Base-by-base conservation (phyloP, 1,139 yeast genomes). In the Kluyveromyces marxianus region DNA sequence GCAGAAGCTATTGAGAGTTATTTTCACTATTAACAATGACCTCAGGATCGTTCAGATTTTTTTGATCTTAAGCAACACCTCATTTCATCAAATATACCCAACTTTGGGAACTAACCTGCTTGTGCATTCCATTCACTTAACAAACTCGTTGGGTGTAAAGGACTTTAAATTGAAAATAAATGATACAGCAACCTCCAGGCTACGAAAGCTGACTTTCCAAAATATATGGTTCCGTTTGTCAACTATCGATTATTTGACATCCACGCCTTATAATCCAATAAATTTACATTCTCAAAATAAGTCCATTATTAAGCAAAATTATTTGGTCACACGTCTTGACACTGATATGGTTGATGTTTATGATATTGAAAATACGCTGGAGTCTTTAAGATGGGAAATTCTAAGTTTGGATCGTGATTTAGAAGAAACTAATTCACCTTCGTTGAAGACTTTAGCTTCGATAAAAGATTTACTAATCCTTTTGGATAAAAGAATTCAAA, bases 401-500 rank as follows among this genome's bases (percentile, higher is more conserved):
- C 35, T 54, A 1, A 62, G 66, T 1, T 44, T 63, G 5, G 65
- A 63, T 24, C 55, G 66, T 39, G 66, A 63, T 44, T 33, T 62
- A 21, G 59, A 59, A 29, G 39, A 52, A 24, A 41, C 36, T 3
- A 44, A 48, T 5, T 60, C 54, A 39, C 65, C 66, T 3, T 59
- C 59, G 6, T 41, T 60, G 10, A 60, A 59, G 44, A 58, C 65
- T 3, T 44, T 62, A 26, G 63, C 62, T 25, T 59, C 62, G 1
- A 50, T 61, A 3, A 53, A 54, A 32, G 50, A 61, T 38, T 60
- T 58, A 37, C 35, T 56, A 1, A 54, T 50, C 1, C 54, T 54
- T 8, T 53, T 59, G 29, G 44, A 50, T 8, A 47, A 44, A n/a
- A 62, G 54, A 32, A 27, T 54, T 2, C 26, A 46, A 6, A 39